Conservation (phyloP, 768 basidiomycete genomes). For the Lentinula aciculospora region DNA sequence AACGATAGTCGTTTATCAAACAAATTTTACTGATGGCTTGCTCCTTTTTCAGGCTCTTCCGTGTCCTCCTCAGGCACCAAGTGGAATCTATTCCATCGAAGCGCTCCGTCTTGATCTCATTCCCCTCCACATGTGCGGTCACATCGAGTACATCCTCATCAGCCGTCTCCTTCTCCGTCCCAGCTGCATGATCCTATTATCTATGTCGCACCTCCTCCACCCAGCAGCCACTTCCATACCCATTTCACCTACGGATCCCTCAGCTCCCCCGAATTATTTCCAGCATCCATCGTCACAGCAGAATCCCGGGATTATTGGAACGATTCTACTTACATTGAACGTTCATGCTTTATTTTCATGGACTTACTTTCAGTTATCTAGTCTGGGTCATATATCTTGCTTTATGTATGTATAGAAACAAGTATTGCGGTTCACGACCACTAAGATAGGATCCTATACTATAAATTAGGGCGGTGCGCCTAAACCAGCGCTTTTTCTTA, state of each 20-base stretch:
- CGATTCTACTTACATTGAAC: background rate
- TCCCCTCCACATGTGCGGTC: conserved; percentile 18
- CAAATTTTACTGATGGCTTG: background rate
- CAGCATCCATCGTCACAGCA: background rate
- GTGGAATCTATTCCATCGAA: conserved; percentile 15
- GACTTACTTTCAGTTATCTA: too few relatives aligned
- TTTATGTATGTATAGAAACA: too few relatives aligned
- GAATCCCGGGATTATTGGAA: background rate
- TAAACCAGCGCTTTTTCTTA: too few relatives aligned
- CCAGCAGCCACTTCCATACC: background rate
- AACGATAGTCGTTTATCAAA: conserved; percentile 14
- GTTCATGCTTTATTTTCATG: too few relatives aligned
- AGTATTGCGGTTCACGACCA: too few relatives aligned
- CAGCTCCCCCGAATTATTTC: background rate
- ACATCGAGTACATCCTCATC: conserved; percentile 28
- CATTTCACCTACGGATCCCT: background rate
- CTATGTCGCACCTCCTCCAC: conserved; percentile 30
- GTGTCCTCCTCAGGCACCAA: conserved; percentile 4
- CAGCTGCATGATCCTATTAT: conserved; percentile 36
- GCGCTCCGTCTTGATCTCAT: conserved; percentile 9
- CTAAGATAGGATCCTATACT: too few relatives aligned
- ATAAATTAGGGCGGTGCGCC: too few relatives aligned
- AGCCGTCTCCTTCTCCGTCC: conserved; percentile 36
- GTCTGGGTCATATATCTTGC: too few relatives aligned
- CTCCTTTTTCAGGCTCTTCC: background rate